A percentile compares a stretch with the other conserved stretches of the same genome.
These are phyloP conservation scores for Blastobotrys malaysiensis DNA, from an alignment of 1,139 yeast species.

Conservation along the genomic window DNA sequence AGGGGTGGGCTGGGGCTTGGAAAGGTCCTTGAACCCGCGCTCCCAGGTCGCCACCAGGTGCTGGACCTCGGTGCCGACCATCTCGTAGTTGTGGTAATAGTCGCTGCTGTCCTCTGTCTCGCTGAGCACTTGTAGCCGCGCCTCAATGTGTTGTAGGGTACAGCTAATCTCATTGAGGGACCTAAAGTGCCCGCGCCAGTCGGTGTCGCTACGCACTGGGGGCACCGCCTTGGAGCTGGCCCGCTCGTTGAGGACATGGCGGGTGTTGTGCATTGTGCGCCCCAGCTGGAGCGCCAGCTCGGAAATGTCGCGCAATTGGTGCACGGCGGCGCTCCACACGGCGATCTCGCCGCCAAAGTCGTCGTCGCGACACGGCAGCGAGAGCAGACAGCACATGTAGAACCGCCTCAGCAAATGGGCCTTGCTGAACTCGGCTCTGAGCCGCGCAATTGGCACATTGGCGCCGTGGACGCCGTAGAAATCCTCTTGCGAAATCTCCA, in stretches of 20 bases:
- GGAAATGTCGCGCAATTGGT: conserved; percentile 26
- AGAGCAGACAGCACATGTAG: conserved; percentile 38
- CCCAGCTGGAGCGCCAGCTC: conserved; percentile 28
- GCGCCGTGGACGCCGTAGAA: conserved; percentile 29
- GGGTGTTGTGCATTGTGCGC: conserved; percentile 25
- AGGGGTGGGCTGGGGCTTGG: not conserved
- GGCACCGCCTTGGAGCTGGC: conserved; percentile 7
- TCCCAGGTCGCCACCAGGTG: conserved; percentile 31
- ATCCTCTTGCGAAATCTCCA: conserved; percentile 13
- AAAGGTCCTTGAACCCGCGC: conserved; percentile 18
- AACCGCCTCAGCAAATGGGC: conserved; percentile 39
- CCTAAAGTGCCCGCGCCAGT: conserved; percentile 19
- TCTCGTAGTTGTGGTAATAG: conserved; percentile 26
- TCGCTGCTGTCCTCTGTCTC: conserved; percentile 23
- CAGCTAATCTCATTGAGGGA: conserved; percentile 25
- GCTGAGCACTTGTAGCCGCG: conserved; percentile 32
- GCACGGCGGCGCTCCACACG: conserved; percentile 32
- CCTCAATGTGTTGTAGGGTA: conserved; percentile 33
- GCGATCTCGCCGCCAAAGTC: conserved; percentile 30
- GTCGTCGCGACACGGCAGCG: conserved; percentile 24
- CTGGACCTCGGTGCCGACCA: conserved; percentile 30
- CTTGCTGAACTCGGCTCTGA: conserved; percentile 32
- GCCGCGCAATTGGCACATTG: conserved; percentile 23
- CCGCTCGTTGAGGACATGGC: conserved; percentile 13
- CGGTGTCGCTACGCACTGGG: conserved; percentile 3